These are phyloP conservation scores for Pythium vanterpoolii DNA, from an alignment of 352 stramenopile genomes.

Conservation along the genomic window DNA sequence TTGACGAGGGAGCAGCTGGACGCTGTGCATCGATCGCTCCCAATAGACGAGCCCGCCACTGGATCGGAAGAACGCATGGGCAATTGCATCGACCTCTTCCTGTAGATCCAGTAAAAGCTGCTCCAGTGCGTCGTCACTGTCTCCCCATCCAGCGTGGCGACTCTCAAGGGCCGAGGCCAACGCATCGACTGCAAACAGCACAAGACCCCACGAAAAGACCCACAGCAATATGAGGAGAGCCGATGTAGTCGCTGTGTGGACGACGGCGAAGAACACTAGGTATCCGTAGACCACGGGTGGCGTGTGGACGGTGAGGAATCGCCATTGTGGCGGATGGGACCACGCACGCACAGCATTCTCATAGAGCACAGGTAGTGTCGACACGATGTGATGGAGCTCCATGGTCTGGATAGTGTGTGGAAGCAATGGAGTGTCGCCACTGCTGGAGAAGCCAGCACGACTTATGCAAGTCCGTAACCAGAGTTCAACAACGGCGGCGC, in stretches of 20 bases:
- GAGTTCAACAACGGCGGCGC: conserved; percentile 50
- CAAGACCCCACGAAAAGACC: conserved; percentile 30
- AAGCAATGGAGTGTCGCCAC: conserved; percentile 34
- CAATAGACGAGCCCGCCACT: conserved; percentile 38
- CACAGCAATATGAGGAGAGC: conserved; percentile 24
- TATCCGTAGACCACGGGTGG: conserved; percentile 40
- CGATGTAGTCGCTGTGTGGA: conserved; percentile 11
- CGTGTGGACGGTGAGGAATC: conserved; percentile 38
- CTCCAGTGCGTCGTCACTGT: conserved; percentile 44
- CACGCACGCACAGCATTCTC: conserved; percentile 45
- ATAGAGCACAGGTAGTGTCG: conserved; percentile 48
- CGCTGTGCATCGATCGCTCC: conserved; percentile 6
- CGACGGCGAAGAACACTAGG: conserved; percentile 32
- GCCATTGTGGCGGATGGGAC: conserved; percentile 47
- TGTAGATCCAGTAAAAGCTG: conserved; percentile 43
- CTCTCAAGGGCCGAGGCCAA: conserved; percentile 50
- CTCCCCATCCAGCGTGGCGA: conserved; percentile 32
- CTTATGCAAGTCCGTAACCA: conserved; percentile 51
- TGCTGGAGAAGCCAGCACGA: conserved; percentile 17
- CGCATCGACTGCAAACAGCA: conserved; percentile 50
- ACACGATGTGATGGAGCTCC: conserved; percentile 48
- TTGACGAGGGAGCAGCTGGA: background rate
- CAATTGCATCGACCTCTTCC: conserved; percentile 51
- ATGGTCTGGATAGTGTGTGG: conserved; percentile 32
- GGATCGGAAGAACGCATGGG: conserved; percentile 49